Percentiles rank a stretch among this genome's conserved stretches.
These are phyloP conservation scores for Plenodomus tracheiphilus DNA, from an alignment of 2,329 filamentous ascomycete genomes.

Conservation along the genomic window DNA sequence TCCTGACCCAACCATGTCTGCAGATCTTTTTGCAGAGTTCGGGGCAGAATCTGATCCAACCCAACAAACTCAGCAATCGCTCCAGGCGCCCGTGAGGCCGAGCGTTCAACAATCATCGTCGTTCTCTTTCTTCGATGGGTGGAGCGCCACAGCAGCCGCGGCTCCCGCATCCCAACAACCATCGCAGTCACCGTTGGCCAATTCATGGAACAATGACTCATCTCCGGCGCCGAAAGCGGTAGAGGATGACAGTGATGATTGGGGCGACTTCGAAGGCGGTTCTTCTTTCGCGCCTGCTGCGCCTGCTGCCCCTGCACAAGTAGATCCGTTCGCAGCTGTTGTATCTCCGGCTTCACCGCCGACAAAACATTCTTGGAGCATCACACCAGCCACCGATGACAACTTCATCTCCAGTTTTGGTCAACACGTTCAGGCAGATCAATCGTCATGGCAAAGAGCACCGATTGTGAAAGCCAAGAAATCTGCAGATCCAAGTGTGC, in stretches of 20 bases:
- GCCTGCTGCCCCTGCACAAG: constrained; percentile 12
- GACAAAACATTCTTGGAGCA: constrained; percentile 12
- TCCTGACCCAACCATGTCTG: constrained; percentile 29
- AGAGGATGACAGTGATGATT: constrained; percentile 42
- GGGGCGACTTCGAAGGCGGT: constrained; percentile 47
- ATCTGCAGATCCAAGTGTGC: constrained; percentile 41
- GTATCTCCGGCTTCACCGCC: constrained; percentile 12
- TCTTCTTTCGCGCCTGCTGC: constrained; percentile 20
- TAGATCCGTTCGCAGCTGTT: constrained; percentile 23
- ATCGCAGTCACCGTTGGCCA: neutral
- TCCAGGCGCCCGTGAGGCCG: neutral
- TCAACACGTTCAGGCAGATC: constrained; percentile 6
- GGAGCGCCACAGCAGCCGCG: constrained; percentile 21
- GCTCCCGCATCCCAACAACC: constrained; percentile 17
- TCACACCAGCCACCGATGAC: constrained; percentile 8
- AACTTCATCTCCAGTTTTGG: constrained; percentile 15
- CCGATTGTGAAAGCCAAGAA: constrained; percentile 37
- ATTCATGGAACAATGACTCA: neutral
- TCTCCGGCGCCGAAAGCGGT: neutral
- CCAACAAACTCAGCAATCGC: constrained; percentile 14
- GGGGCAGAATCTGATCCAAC: constrained; percentile 19
- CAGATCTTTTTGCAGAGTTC: constrained; percentile 43
- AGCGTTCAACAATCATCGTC: constrained; percentile 15
- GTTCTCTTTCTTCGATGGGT: constrained; percentile 44
- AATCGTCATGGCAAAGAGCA: constrained; percentile 28